Base-by-base conservation (phyloP, 306 rosid genomes). In the Malus fusca region DNA sequence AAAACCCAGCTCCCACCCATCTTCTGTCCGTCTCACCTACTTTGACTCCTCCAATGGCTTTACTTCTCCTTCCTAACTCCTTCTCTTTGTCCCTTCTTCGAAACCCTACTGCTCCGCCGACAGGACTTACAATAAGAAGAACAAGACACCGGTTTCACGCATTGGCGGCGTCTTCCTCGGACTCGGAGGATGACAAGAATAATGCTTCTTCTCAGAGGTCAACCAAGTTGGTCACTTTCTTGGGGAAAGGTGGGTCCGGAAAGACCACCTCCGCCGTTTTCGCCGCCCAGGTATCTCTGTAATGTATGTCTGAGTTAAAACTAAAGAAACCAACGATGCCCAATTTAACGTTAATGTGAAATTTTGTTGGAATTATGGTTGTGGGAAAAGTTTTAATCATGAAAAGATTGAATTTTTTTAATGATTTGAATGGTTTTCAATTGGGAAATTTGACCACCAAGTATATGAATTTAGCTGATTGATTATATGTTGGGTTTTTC, bases 221-320 rank as follows among this genome's bases (percentile, higher is more conserved):
- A 15, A 83, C 93, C 5, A 84, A 90, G 71, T 78, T 92, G 84
- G 79, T 92, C 81, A 90, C 98, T 60, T 94, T 94, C 83, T 85
- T 94, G 70, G 98, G 98, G 37, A 92, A 94, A 84, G 98, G 98
- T 62, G 98, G 98, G 64, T 94, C 96, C 0, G 97, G 97, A 33
- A 94, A 94, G 83, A 94, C 98, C 69, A 83, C 96, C 21, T 87
- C 98, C 3, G 96, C 98, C 55, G 79, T 91, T 72, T 89, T 92
- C 80, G 96, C 97, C 23, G 98, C 97, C 67, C 95, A 91, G 95
- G 98, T 93, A 53, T 44, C 28, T 63, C 30, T 28, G 58, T 52
- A 60, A 63, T 78, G 42, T 35, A 9, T 12, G 18, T 69, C 11
- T 60, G 6, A 5, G 52, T 30, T 22, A 28, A 52, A 15, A 11